A percentile compares a stretch with the other conserved stretches of the same genome.
phyloP scores from a whole-genome alignment of 352 stramenopile species.

The Phytopythium sindhum region DNA sequence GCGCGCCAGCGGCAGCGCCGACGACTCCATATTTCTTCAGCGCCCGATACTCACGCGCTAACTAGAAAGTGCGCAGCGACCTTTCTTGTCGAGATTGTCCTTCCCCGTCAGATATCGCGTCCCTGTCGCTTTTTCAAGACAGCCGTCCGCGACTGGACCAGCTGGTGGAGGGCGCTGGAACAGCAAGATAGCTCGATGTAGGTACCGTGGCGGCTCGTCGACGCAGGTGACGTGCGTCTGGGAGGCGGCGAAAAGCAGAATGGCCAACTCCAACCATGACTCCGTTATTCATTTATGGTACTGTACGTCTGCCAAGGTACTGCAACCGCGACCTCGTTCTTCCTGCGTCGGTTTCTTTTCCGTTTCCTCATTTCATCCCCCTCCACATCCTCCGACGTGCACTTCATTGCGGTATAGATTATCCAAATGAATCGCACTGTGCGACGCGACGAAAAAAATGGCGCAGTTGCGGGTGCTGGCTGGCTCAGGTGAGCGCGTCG shows the following conservation, averaged over 20 bases:
- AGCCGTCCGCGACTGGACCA: not conserved
- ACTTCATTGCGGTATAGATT: not conserved
- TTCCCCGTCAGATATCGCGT: not conserved
- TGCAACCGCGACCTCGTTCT: too few species aligned
- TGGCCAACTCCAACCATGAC: not conserved
- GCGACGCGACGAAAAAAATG: not conserved
- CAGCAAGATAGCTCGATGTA: not conserved
- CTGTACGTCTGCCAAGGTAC: not conserved
- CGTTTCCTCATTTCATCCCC: too few species aligned
- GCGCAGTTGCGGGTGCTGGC: not conserved
- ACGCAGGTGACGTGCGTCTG: not conserved
- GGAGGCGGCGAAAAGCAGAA: not conserved
- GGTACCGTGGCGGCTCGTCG: not conserved
- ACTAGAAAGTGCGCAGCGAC: not conserved
- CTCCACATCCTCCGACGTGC: too few species aligned
- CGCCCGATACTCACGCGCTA: not conserved
- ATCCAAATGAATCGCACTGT: not conserved
- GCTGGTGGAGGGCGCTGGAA: not conserved
- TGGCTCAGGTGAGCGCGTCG: not conserved
- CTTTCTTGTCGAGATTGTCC: not conserved
- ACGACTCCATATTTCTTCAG: conserved; percentile 35
- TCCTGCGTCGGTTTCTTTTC: not conserved
- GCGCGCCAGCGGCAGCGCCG: conserved; percentile 45
- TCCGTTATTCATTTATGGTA: not conserved
- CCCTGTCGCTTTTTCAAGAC: not conserved